Evolutionary conservation across 257 asterid genomes (phyloP), one percentile per base, ranked within the genome.

Genomic region (Hygrophila difformis): DNA sequence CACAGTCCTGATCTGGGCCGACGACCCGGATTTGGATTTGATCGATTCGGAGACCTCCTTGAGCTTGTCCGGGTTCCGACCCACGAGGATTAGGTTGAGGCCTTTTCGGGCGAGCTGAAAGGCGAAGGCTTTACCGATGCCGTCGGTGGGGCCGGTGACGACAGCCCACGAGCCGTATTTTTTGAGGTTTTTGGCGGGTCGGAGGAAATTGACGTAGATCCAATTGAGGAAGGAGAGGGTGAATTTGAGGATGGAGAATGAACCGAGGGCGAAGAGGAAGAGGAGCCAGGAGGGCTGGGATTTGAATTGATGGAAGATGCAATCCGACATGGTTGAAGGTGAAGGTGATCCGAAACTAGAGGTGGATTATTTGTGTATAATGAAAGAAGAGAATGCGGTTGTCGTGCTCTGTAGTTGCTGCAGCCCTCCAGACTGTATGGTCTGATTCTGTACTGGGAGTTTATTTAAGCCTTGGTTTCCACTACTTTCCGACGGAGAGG

Each of bases 101-200:
- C 96, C 96, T 6, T 75, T 79, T 1, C 62, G 55, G 0, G 96
- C 94, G 47, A 91, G 72, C 69, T 86, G 79, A 22, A 91, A 86
- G 1, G 98, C 92, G 68, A 85, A 86, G 15, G 73, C 85, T 62
- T 86, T 91, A 1, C 98, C 98, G 55, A 91, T 91, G 55, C 98
- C 96, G 44, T 91, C 98, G 38, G 98, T 91, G 6, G 98, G 88
- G 4, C 96, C 98, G 16, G 98, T 91, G 40, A 91, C 70, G 12
- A 91, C 40, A 3, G 98, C 96, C 98, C 98, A 91, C 0, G 96
- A 79, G 12, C 98, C 98, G 63, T 91, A 91, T 70, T 82, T 91
- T 72, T 78, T 79, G 57, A 91, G 93, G 64, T 86, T 79, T 60
- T 91, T 91, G 0, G 67, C 79, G 44, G 93, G 92, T 35, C 98